Evolutionary conservation across 345 rosid genomes (phyloP).

Genomic region (Eucalyptus erythrocorys): DNA sequence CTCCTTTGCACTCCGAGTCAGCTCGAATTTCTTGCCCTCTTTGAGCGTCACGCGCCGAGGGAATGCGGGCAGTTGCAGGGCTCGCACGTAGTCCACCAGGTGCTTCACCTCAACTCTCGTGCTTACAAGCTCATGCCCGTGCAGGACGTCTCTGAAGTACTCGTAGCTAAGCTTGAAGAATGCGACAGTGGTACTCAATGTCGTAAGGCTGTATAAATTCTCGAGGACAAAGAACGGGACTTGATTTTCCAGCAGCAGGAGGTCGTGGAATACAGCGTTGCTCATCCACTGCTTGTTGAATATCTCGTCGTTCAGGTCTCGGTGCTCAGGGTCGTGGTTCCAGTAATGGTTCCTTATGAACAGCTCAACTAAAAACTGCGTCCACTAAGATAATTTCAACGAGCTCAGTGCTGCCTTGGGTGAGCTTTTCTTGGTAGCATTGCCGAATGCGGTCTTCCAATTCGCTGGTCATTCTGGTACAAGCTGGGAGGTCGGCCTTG

Average conservation of each 20-base stretch:
- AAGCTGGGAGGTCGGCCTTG: not conserved
- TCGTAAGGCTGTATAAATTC: not conserved
- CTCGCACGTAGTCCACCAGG: slow-evolving; percentile 1
- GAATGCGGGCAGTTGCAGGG: slow-evolving; percentile 1
- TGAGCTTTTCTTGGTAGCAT: slow-evolving; percentile 13
- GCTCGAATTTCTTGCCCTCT: not conserved
- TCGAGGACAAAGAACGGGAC: slow-evolving; percentile 4
- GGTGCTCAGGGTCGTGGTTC: not conserved
- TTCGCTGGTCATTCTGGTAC: not conserved
- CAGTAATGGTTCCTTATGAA: slow-evolving; percentile 5
- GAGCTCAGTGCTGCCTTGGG: not conserved
- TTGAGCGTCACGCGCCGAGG: not conserved
- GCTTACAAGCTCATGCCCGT: not conserved
- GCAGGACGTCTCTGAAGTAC: slow-evolving; percentile 12
- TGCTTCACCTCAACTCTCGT: not conserved
- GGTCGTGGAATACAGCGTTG: not conserved
- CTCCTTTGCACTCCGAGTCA: slow-evolving; percentile 12
- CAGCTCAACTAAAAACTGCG: slow-evolving; percentile 10
- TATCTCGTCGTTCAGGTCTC: slow-evolving; percentile 2
- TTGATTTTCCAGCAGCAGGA: slow-evolving; percentile 11
- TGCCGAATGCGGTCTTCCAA: slow-evolving; percentile 9
- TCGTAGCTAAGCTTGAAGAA: not conserved
- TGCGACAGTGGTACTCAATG: not conserved
- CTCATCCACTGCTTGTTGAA: slow-evolving; percentile 17
- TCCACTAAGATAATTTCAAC: slow-evolving; percentile 19